Evolutionary conservation across 139 green algal species (phyloP).

Genomic region (Chlamydomonas asymmetrica): DNA sequence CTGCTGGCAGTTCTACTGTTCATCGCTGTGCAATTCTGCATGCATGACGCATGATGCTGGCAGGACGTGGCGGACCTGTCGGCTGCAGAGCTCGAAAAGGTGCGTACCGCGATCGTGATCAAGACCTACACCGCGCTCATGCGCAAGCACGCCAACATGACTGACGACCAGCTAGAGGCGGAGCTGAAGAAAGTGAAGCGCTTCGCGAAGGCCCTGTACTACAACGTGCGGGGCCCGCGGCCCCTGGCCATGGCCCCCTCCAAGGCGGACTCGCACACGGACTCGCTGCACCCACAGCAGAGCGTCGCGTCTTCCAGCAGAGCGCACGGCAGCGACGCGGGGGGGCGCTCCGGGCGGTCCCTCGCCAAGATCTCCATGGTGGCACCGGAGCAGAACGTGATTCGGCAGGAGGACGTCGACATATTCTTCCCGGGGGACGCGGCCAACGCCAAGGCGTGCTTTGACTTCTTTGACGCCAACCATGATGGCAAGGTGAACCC

Average conservation of each 20-base stretch:
- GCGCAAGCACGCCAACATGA: conserved; percentile 15
- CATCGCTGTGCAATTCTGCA: too few relatives aligned
- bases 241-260: too few relatives aligned
- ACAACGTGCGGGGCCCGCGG: conserved; percentile 29
- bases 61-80: conserved; percentile 11
- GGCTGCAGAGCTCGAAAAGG: conserved; percentile 9
- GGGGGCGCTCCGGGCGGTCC: too few relatives aligned
- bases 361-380: too few relatives aligned
- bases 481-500: conserved; percentile 5
- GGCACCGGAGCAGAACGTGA: too few relatives aligned
- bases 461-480: conserved; percentile 43
- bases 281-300: too few relatives aligned
- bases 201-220: conserved; percentile 34
- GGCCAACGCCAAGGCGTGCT: conserved; percentile 17
- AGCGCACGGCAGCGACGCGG: too few relatives aligned
- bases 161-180: conserved; percentile 7
- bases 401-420: too few relatives aligned
- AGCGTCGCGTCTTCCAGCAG: too few relatives aligned
- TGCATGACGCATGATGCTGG: too few relatives aligned
- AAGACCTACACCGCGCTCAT: conserved; percentile 34
- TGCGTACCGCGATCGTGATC: conserved; percentile 24
- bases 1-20: too few relatives aligned
- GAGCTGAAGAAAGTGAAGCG: conserved; percentile 21
- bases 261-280: too few relatives aligned
- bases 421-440: conserved; percentile 17